These are phyloP conservation scores for Phytophthora agathidicida DNA, from an alignment of 352 stramenopile genomes.

Conservation along the genomic window DNA sequence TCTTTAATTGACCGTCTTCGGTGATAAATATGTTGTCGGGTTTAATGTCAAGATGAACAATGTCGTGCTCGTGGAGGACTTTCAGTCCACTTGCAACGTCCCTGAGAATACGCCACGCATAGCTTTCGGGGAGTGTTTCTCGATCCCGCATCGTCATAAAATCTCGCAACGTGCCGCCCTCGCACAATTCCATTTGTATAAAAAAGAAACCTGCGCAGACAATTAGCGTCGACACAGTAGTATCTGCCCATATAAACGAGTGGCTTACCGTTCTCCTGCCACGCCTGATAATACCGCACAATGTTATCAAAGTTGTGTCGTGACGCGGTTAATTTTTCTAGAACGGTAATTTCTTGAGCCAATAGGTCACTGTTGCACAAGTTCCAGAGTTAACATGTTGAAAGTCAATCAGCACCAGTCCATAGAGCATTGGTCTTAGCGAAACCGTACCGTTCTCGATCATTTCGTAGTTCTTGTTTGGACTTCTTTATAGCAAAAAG, in stretches of 20 bases:
- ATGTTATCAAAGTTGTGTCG: conserved; percentile 81
- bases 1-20: conserved; percentile 66
- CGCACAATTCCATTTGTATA: conserved; percentile 95
- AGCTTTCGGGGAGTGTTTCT: conserved; percentile 52
- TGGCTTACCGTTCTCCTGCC: conserved; percentile 87
- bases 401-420: not conserved
- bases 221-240: not conserved
- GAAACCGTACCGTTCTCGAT: conserved; percentile 63
- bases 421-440: not conserved
- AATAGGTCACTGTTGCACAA: conserved; percentile 50
- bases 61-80: conserved; percentile 87
- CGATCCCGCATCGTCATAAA: conserved; percentile 49
- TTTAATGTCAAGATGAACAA: conserved; percentile 97
- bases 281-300: conserved; percentile 95
- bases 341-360: conserved; percentile 67
- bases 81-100: conserved; percentile 80
- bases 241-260: not conserved
- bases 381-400: conserved; percentile 1
- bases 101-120: conserved; percentile 78
- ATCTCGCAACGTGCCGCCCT: conserved; percentile 84
- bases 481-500: conserved; percentile 86
- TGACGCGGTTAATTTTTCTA: conserved; percentile 46
- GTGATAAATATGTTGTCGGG: conserved; percentile 96
- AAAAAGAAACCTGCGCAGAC: conserved; percentile 78
- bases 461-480: conserved; percentile 74